Conservation (phyloP, 2,329 filamentous ascomycete genomes). For the Paraconiothyrium sp. region DNA sequence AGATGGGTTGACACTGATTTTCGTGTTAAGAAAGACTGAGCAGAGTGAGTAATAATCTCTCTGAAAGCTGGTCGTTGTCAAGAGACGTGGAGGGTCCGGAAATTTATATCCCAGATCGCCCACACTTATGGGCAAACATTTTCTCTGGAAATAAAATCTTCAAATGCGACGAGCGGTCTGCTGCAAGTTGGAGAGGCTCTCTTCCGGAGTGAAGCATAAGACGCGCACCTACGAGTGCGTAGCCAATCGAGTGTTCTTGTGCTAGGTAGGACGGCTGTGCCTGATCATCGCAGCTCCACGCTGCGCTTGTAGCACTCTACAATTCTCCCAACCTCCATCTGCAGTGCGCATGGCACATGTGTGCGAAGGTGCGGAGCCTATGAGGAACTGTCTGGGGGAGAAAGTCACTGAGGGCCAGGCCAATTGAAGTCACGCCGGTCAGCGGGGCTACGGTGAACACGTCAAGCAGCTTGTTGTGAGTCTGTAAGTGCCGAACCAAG, state of each 20-base stretch:
- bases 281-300: neutral
- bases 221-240: neutral
- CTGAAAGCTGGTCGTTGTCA: too few relatives aligned
- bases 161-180: too few relatives aligned
- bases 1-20: neutral
- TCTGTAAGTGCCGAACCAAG: neutral
- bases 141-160: too few relatives aligned
- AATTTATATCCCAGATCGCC: too few relatives aligned
- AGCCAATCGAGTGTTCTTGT: neutral
- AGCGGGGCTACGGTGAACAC: neutral
- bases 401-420: neutral
- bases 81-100: too few relatives aligned
- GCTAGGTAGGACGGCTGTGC: neutral
- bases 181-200: neutral
- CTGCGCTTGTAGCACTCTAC: neutral
- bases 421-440: neutral
- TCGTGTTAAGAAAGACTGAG: too few relatives aligned
- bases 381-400: too few relatives aligned
- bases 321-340: neutral
- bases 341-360: neutral
- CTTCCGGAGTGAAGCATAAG: too few relatives aligned
- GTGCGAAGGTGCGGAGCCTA: constrained; percentile 5
- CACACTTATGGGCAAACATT: too few relatives aligned
- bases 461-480: neutral
- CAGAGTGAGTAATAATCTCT: too few relatives aligned